phyloP scores from a whole-genome alignment of 495 filamentous ascomycete species.

The Pseudoneurospora amorphoporcata region DNA sequence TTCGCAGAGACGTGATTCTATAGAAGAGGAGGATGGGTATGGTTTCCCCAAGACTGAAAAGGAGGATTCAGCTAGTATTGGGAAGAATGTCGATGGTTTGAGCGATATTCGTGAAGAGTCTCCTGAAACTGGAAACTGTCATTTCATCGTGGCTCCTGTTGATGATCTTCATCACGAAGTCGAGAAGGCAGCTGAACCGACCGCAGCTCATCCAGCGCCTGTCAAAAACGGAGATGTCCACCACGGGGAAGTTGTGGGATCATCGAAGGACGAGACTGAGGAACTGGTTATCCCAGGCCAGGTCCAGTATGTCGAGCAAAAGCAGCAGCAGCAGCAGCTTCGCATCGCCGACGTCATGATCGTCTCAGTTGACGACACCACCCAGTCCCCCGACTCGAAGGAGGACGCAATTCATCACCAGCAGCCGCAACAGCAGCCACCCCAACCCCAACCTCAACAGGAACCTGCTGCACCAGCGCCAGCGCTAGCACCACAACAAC shows the following conservation, averaged over 20 bases:
- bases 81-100: neutral
- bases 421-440: neutral
- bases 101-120: neutral
- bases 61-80: neutral
- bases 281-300: neutral
- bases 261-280: neutral
- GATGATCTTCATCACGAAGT: neutral
- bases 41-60: neutral
- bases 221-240: neutral
- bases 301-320: neutral
- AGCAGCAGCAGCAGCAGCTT: neutral
- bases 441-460: neutral
- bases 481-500: neutral
- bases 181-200: neutral
- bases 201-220: neutral
- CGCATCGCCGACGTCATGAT: constrained; percentile 4
- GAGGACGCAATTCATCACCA: neutral
- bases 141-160: neutral
- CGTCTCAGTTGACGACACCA: neutral
- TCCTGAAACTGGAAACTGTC: neutral
- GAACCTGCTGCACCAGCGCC: neutral
- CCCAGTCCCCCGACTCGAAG: neutral
- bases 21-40: neutral
- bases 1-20: neutral
- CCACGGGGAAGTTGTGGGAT: neutral